These are phyloP conservation scores for Eimeria necatrix DNA, from an alignment of 169 alveolate genomes.

Conservation along the genomic window DNA sequence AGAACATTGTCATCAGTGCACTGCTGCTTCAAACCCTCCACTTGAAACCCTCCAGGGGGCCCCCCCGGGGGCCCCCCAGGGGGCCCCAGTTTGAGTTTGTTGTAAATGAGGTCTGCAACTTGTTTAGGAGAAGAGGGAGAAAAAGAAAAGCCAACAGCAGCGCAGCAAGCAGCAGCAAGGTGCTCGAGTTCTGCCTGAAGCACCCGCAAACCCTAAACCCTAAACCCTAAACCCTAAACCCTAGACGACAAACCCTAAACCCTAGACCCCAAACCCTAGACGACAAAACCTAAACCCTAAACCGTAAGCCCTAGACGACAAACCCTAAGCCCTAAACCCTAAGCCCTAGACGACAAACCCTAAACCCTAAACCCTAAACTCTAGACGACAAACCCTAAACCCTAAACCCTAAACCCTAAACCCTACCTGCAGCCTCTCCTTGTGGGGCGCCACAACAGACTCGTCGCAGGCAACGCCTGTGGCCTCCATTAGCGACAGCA, in stretches of 20 bases:
- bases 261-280: too few species aligned
- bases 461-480: constrained; percentile 74
- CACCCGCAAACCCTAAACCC: not conserved
- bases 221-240: constrained; percentile 2
- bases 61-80: not conserved
- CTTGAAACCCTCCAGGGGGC: not conserved
- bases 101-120: constrained; percentile 61
- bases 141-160: constrained; percentile 9
- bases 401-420: constrained; percentile 23
- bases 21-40: not conserved
- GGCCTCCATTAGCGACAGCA: constrained; percentile 71
- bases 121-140: constrained; percentile 55
- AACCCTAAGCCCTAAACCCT: too few species aligned
- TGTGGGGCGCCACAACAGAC: constrained; percentile 2
- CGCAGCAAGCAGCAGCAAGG: not conserved
- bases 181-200: constrained; percentile 46
- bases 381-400: constrained; percentile 18
- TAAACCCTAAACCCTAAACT: not conserved
- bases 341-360: constrained; percentile 24
- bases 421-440: constrained; percentile 25
- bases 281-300: not conserved
- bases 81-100: constrained; percentile 3
- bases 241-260: too few species aligned
- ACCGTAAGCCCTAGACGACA: not conserved
- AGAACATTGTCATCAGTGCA: constrained; percentile 26